These are phyloP conservation scores for Capsicum rhomboideum DNA, from an alignment of 257 asterid species.

Conservation along the genomic window DNA sequence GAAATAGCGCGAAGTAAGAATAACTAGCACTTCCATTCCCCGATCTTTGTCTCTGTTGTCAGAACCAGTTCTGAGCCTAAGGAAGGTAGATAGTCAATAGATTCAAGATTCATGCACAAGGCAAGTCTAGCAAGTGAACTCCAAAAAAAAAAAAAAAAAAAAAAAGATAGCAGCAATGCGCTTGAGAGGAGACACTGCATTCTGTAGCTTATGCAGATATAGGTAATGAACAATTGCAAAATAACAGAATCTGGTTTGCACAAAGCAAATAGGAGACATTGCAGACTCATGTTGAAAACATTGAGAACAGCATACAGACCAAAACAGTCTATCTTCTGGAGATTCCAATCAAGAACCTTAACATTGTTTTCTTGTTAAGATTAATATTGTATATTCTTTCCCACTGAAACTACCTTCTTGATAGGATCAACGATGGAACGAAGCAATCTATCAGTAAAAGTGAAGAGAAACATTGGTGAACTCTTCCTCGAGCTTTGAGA, in stretches of 20 bases:
- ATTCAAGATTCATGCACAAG: neutral
- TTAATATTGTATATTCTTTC: neutral
- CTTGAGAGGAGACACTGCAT: neutral
- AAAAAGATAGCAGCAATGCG: neutral
- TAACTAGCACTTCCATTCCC: neutral
- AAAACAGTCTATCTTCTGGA: neutral
- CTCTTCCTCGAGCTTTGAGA: neutral
- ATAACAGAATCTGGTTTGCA: neutral
- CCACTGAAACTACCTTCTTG: neutral
- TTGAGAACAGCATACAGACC: conserved; percentile 17
- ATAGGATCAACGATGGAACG: neutral
- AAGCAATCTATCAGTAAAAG: neutral
- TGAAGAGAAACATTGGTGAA: neutral
- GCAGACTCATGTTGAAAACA: conserved; percentile 4
- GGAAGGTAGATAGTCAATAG: neutral
- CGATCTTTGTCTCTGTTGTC: neutral
- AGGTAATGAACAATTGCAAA: neutral
- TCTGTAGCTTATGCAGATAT: neutral
- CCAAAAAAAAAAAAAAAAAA: neutral
- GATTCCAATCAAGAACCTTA: conserved; percentile 19
- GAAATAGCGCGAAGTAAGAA: neutral
- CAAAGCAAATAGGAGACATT: conserved; percentile 12
- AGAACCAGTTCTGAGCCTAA: neutral
- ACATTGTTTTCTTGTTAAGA: neutral
- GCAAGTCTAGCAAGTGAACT: neutral